These are phyloP conservation scores for Vachellia pachyceras DNA, from an alignment of 306 rosid species.

Conservation along the genomic window DNA sequence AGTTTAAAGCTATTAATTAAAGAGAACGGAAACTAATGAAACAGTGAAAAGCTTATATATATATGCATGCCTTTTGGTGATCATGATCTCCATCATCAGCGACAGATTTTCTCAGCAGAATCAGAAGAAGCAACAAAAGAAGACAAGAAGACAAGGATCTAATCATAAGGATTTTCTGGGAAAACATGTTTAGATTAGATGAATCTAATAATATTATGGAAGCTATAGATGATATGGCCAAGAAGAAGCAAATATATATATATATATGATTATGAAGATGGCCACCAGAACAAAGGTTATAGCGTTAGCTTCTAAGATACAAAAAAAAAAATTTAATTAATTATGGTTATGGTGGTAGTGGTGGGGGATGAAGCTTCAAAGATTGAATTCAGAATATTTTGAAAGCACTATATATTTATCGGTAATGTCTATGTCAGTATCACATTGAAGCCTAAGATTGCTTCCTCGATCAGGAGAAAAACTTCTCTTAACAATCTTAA, in stretches of 20 bases:
- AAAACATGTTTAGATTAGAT: constrained; percentile 31
- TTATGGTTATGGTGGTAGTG: constrained; percentile 32
- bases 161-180: constrained; percentile 20
- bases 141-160: constrained; percentile 32
- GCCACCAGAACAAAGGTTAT: constrained; percentile 16
- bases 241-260: constrained; percentile 32
- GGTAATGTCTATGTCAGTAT: constrained; percentile 42
- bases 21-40: constrained; percentile 18
- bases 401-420: constrained; percentile 27
- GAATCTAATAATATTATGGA: constrained; percentile 24
- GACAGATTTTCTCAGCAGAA: constrained; percentile 38
- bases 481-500: constrained; percentile 38
- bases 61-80: constrained; percentile 42
- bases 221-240: constrained; percentile 5
- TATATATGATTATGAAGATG: constrained; percentile 35
- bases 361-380: constrained; percentile 57
- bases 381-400: constrained; percentile 47
- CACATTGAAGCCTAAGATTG: constrained; percentile 52
- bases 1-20: not conserved
- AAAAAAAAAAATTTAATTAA: constrained; percentile 7
- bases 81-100: constrained; percentile 42
- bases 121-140: constrained; percentile 40
- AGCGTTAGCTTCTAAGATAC: constrained; percentile 38
- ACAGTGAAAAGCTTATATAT: not conserved
- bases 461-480: constrained; percentile 57